Base-by-base conservation (phyloP, 495 filamentous ascomycete species). In the Penicillium atrosanguineum region DNA sequence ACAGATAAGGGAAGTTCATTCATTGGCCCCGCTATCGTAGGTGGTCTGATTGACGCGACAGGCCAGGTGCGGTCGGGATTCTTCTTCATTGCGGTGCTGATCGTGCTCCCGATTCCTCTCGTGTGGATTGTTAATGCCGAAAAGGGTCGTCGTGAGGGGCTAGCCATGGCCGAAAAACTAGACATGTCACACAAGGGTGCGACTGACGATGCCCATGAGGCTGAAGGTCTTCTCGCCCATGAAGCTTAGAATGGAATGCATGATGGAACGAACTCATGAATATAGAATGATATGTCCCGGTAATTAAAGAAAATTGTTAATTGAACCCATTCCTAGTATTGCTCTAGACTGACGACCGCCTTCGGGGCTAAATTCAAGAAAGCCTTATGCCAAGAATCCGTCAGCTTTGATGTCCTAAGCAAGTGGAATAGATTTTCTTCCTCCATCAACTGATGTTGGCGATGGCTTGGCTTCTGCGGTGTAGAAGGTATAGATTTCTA, bases 1-100 rank as follows among this genome's bases (percentile, higher is more conserved):
- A 96, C 91, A 7, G 91, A 96, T 62, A 96, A 96, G 65, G 91
- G 91, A 0, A 90, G 86, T 25, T 90, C 86, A 53, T 81, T 96
- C 26, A 91, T 96, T 56, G 91, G 91, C 0, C 91, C 91, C 11
- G 87, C 89, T 0, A 87, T 96, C 52, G 91, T 96, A 0, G 91
- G 91, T 0, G 76, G 83, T 8, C 87, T 96, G 19, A 90, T 90
- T 16, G 90, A 95, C 57, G 81, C 76, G 18, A 87, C 86, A 3
- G 90, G 91, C 0, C 84, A 89, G 55, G 92, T 96, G 49, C 77
- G 91, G 39, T 87, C 88, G 43, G 89, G 90, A 4, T 96, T 96
- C 62, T 91, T 89, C 83, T 93, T 96, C 62, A 76, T 96, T 31
- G 89, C 87, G 0, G 81, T 82, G 1, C 63, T 96, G 41, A 84